Conservation (phyloP, 257 asterid genomes). For the Solanum commersonii region DNA sequence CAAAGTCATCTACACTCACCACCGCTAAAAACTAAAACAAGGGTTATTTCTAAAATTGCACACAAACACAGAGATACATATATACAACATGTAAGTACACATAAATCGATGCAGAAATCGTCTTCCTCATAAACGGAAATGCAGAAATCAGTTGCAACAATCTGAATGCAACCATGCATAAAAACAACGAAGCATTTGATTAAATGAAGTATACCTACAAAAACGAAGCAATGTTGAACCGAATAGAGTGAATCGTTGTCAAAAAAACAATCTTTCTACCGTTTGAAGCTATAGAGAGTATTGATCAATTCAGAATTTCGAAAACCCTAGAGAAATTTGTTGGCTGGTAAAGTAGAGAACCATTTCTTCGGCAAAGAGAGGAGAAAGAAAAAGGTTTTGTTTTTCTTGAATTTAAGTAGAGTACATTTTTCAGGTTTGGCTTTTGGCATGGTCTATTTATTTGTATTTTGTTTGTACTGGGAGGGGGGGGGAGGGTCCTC, state of each 20-base stretch:
- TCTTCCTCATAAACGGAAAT: background rate
- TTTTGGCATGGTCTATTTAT: background rate
- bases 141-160: background rate
- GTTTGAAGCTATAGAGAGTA: background rate
- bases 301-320: background rate
- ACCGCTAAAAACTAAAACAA: background rate
- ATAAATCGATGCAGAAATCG: background rate
- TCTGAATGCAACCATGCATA: background rate
- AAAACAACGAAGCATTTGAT: background rate
- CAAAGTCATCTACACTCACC: background rate
- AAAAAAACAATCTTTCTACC: background rate
- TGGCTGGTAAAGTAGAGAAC: background rate
- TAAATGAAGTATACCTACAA: background rate
- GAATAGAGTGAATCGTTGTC: background rate
- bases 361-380: background rate
- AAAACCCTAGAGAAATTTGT: constrained; percentile 1
- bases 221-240: background rate
- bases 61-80: background rate
- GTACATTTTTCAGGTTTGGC: constrained; percentile 5
- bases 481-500: background rate
- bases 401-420: background rate
- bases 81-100: background rate
- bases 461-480: background rate
- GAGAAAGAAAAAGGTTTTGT: background rate
- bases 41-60: background rate